Evolutionary conservation across 176 grass and related monocot species (phyloP).

Genomic region (Oryza meridionalis): DNA sequence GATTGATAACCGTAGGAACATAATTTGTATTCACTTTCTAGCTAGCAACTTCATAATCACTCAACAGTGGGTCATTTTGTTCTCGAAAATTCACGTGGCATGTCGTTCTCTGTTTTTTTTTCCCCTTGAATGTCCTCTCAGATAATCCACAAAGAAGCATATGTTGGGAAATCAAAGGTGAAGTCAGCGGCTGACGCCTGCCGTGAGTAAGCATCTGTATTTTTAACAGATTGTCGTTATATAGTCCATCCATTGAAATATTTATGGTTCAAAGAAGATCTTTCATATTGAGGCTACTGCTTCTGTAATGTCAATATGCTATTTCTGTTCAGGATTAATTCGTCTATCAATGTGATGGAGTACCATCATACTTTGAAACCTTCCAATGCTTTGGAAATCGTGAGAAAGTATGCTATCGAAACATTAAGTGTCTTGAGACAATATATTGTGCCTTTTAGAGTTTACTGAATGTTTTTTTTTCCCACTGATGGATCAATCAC

Average conservation of each 20-base stretch:
- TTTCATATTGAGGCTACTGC: conserved; percentile 18
- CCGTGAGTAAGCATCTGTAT: conserved; percentile 67
- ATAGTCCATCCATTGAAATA: not conserved
- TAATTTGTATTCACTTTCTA: not conserved
- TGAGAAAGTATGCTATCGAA: conserved; percentile 74
- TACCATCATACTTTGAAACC: conserved; percentile 78
- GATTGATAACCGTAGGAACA: not conserved
- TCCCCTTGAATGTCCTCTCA: conserved; percentile 49
- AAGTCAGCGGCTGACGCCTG: conserved; percentile 90
- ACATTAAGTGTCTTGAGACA: not conserved
- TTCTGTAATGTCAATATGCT: conserved; percentile 37
- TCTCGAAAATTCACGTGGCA: not conserved
- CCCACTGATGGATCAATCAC: conserved; percentile 43
- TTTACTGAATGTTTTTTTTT: conserved; percentile 65
- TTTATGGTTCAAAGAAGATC: not conserved
- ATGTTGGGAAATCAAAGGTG: conserved; percentile 81
- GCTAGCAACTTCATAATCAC: not conserved
- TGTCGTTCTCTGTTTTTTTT: conserved; percentile 4
- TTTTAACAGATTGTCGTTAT: conserved; percentile 13
- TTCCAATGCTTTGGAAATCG: conserved; percentile 70
- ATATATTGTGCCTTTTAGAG: not conserved
- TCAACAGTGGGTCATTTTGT: conserved; percentile 4
- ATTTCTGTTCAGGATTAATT: conserved; percentile 80
- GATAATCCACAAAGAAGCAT: conserved; percentile 93
- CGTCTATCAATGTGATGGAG: conserved; percentile 79